These are phyloP conservation scores for Tricladium varicosporioides DNA, from an alignment of 2,329 filamentous ascomycete species.

Conservation along the genomic window DNA sequence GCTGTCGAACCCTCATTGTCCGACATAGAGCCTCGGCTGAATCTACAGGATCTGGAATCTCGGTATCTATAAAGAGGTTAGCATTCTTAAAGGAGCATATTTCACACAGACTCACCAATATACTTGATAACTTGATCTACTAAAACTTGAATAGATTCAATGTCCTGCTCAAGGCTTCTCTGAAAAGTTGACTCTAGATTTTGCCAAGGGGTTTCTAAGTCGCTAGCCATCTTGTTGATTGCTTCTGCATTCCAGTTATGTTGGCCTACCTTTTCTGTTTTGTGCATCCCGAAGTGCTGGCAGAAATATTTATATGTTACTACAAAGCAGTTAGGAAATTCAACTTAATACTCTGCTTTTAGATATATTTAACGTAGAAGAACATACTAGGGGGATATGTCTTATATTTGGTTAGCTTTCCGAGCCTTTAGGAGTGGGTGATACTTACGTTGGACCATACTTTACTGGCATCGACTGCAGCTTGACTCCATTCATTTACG, in stretches of 20 bases:
- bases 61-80: constrained; percentile 8
- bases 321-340: constrained; percentile 23
- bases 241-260: constrained; percentile 48
- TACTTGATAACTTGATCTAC: constrained; percentile 14
- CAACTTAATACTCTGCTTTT: not conserved
- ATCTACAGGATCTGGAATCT: constrained; percentile 6
- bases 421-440: constrained; percentile 19
- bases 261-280: constrained; percentile 25
- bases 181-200: constrained; percentile 21
- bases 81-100: not conserved
- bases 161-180: constrained; percentile 11
- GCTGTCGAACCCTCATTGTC: constrained; percentile 32
- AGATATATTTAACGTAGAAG: not conserved
- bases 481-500: constrained; percentile 29
- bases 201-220: constrained; percentile 37
- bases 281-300: constrained; percentile 39
- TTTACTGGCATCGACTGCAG: constrained; percentile 30
- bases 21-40: constrained; percentile 22
- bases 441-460: constrained; percentile 39
- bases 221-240: constrained; percentile 37
- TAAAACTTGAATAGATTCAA: constrained; percentile 15
- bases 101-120: constrained; percentile 2
- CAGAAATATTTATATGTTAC: constrained; percentile 43
- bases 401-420: constrained; percentile 3
- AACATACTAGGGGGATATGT: constrained; percentile 4